Percentiles rank a stretch among this genome's conserved stretches.
phyloP scores from a whole-genome alignment of 2,329 filamentous ascomycete genomes.

The Corynespora cassiicola region DNA sequence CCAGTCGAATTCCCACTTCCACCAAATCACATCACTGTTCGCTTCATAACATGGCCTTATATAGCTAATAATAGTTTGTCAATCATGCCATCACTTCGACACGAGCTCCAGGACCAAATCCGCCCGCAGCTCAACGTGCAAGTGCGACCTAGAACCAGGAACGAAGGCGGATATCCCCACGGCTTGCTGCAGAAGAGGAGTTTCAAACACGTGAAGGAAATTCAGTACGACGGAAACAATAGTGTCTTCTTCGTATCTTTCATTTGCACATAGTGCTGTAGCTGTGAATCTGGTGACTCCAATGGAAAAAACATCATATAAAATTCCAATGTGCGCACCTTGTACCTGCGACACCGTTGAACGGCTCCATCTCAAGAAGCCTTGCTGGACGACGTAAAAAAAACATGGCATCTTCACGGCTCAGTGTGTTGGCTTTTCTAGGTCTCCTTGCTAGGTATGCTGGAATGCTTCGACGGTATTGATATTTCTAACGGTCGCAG shows the following conservation, averaged over 20 bases:
- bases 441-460: slow-evolving; percentile 32
- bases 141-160: slow-evolving; percentile 34
- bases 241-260: slow-evolving; percentile 36
- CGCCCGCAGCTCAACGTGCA: slow-evolving; percentile 23
- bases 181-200: slow-evolving; percentile 22
- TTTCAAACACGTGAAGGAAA: slow-evolving; percentile 28
- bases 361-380: slow-evolving; percentile 7
- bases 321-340: slow-evolving; percentile 18
- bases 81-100: slow-evolving; percentile 37
- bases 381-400: slow-evolving; percentile 5
- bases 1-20: slow-evolving; percentile 20
- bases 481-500: slow-evolving; percentile 15
- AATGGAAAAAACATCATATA: slow-evolving; percentile 32
- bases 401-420: slow-evolving; percentile 32
- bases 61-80: slow-evolving; percentile 27
- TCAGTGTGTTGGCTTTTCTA: slow-evolving; percentile 31
- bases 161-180: slow-evolving; percentile 14
- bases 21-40: slow-evolving; percentile 25
- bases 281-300: slow-evolving; percentile 19
- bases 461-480: background rate
- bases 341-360: slow-evolving; percentile 10
- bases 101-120: too few relatives aligned
- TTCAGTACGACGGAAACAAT: slow-evolving; percentile 18
- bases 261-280: slow-evolving; percentile 36
- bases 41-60: slow-evolving; percentile 6